Conservation (phyloP, 495 filamentous ascomycete species). For the Hypoxylon lienhwacheense region DNA sequence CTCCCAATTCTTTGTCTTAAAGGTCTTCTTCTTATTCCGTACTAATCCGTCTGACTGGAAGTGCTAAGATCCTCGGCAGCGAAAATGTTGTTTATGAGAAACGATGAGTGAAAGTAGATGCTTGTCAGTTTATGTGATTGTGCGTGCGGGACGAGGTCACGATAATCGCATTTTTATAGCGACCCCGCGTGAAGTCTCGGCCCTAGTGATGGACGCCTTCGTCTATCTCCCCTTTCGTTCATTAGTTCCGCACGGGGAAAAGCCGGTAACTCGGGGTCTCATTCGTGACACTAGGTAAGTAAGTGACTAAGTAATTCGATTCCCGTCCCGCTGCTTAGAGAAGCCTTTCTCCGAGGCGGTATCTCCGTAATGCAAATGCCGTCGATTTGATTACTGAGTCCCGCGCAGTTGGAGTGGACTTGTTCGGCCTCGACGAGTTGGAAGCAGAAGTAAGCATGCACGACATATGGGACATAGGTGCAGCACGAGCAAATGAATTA, state of each 20-base stretch:
- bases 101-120: no score
- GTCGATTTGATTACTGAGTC: conserved; percentile 4
- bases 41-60: no score
- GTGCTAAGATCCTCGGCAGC: no score
- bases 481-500: no score
- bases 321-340: conserved; percentile 30
- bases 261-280: conserved; percentile 38
- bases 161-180: no score
- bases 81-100: no score
- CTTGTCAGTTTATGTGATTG: no score
- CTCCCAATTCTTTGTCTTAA: no score
- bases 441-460: not conserved
- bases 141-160: not conserved
- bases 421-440: conserved; percentile 8
- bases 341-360: conserved; percentile 25
- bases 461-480: not conserved
- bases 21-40: no score
- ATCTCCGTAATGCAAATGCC: conserved; percentile 23
- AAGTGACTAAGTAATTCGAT: no score
- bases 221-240: no score
- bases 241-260: conserved; percentile 34
- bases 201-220: conserved; percentile 19
- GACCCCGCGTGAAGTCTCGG: no score
- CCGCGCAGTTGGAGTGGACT: conserved; percentile 6
- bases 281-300: not conserved